Conservation (phyloP, 2,329 filamentous ascomycete genomes). For the Beauveria rudraprayagi region DNA sequence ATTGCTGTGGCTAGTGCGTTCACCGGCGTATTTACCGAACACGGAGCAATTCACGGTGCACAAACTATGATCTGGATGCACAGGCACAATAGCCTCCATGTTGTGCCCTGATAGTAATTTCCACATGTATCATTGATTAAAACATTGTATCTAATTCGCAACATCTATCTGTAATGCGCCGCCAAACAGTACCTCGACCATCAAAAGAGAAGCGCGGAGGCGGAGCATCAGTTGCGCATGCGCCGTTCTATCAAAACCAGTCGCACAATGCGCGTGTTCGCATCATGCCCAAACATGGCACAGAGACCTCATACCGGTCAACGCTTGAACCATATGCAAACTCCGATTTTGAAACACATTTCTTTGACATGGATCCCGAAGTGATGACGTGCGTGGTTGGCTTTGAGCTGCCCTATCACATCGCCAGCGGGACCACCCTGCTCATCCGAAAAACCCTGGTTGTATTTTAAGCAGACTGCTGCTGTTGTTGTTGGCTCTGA, state of each 20-base stretch:
- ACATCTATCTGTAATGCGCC: neutral
- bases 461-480: slow-evolving; percentile 19
- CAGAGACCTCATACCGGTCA: neutral
- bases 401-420: neutral
- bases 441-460: neutral
- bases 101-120: neutral
- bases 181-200: neutral
- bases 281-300: neutral
- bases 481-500: slow-evolving; percentile 47
- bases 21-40: neutral
- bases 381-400: neutral
- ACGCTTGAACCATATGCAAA: slow-evolving; percentile 9
- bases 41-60: neutral
- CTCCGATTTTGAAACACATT: slow-evolving; percentile 1
- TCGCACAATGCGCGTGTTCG: neutral
- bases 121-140: slow-evolving; percentile 10
- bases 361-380: neutral
- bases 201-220: neutral
- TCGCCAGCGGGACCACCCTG: neutral
- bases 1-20: neutral
- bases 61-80: neutral
- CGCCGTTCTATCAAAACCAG: slow-evolving; percentile 9
- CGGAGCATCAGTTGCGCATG: slow-evolving; percentile 10
- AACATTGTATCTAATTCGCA: slow-evolving; percentile 9
- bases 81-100: neutral